Conservation (phyloP, 2,329 filamentous ascomycete species). For the Ophiocordyceps camponoti-rufipedis region DNA sequence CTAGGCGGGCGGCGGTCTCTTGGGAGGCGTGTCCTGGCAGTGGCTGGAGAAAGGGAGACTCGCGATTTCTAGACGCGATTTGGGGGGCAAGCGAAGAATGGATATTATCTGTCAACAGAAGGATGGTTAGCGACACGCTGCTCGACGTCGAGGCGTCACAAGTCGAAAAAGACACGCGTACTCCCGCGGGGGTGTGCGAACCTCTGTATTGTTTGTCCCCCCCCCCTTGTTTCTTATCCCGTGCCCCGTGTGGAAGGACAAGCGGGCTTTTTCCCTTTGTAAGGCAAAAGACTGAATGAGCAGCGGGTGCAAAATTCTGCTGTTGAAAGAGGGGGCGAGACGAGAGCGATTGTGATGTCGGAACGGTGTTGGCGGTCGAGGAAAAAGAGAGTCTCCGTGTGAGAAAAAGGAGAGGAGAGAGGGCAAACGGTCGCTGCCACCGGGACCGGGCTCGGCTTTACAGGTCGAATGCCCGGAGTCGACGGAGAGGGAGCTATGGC, state of each 20-base stretch:
- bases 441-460: constrained; percentile 7
- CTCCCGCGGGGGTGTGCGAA: background rate
- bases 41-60: background rate
- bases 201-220: background rate
- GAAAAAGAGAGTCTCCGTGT: constrained; percentile 21
- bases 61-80: background rate
- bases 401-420: constrained; percentile 5
- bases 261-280: background rate
- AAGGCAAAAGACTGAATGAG: background rate
- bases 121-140: background rate
- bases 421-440: constrained; percentile 28
- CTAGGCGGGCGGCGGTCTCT: background rate
- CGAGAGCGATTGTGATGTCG: constrained; percentile 20
- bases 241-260: background rate
- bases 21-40: background rate
- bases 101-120: background rate
- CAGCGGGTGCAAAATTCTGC: background rate
- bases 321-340: constrained; percentile 6
- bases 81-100: background rate
- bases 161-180: background rate
- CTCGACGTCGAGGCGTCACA: background rate
- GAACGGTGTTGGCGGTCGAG: constrained; percentile 40
- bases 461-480: constrained; percentile 5
- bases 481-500: constrained; percentile 11
- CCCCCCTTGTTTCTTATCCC: background rate